Conservation (phyloP, 1,284 basidiomycete species). For the Fomitopsis betulina region DNA sequence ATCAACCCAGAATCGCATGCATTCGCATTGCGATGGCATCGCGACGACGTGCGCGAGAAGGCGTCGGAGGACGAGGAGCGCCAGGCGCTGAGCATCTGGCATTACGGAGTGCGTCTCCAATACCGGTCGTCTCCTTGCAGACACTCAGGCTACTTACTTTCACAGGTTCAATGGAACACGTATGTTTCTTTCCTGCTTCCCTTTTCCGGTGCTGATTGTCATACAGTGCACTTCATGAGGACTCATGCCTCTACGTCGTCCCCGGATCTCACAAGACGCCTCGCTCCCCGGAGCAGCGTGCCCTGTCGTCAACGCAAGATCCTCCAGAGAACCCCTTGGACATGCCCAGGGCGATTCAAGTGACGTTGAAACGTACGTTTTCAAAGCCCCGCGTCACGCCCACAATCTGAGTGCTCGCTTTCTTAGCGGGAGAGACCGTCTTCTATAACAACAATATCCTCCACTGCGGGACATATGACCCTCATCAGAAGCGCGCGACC, state of each 20-base stretch:
- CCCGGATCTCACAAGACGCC: conserved; percentile 63
- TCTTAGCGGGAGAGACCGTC: conserved; percentile 63
- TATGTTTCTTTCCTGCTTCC: conserved; percentile 28
- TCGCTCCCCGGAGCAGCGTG: conserved; percentile 57
- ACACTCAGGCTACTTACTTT: not conserved
- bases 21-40: conserved; percentile 81
- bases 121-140: not conserved
- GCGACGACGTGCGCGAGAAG: conserved; percentile 70
- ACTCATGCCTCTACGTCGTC: conserved; percentile 73
- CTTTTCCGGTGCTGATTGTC: not conserved
- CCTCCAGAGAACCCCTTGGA: conserved; percentile 54
- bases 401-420: not conserved
- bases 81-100: conserved; percentile 54
- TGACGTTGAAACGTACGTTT: conserved; percentile 56
- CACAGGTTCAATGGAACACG: conserved; percentile 82
- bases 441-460: conserved; percentile 84
- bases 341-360: conserved; percentile 66
- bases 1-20: conserved; percentile 67
- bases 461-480: conserved; percentile 67
- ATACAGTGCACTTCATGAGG: conserved; percentile 64
- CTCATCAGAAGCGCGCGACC: conserved; percentile 54
- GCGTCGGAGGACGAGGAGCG: conserved; percentile 65
- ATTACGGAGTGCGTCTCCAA: conserved; percentile 52
- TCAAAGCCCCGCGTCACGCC: not conserved
- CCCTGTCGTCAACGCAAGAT: conserved; percentile 48